Conservation (phyloP, 208 protist species). For the Trichomonas tenax region DNA sequence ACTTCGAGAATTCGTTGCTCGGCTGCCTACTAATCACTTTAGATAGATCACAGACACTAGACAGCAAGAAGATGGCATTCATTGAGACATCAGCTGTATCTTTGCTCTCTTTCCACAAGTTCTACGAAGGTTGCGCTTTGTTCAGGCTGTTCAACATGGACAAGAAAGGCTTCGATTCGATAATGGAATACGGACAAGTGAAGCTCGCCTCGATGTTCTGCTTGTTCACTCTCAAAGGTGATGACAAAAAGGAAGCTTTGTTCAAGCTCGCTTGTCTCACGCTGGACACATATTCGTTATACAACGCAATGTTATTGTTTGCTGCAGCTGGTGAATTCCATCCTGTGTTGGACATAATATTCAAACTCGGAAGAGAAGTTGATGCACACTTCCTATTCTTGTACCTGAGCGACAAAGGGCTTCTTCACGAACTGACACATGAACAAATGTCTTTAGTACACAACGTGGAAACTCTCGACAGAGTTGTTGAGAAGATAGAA, state of each 20-base stretch:
- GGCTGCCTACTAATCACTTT: neutral
- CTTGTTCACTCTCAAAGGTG: neutral
- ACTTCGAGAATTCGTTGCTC: neutral
- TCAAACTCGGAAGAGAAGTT: neutral
- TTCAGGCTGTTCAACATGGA: neutral
- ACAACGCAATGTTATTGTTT: neutral
- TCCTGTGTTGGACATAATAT: neutral
- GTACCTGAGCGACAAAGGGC: neutral
- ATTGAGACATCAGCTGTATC: neutral
- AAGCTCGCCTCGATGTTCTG: neutral
- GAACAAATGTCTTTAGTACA: neutral
- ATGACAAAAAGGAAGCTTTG: neutral
- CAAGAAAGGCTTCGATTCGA: neutral
- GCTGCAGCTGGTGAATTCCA: neutral
- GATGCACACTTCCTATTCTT: neutral
- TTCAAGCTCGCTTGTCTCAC: neutral
- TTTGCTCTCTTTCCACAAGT: neutral
- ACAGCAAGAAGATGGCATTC: neutral
- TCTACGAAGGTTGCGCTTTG: neutral
- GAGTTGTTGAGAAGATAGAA: neutral
- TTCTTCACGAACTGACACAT: neutral
- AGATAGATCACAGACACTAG: neutral
- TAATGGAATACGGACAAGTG: neutral
- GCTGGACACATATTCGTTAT: neutral
- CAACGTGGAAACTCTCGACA: neutral